These are phyloP conservation scores for Aquilaria sinensis DNA, from an alignment of 345 rosid genomes.

Conservation along the genomic window DNA sequence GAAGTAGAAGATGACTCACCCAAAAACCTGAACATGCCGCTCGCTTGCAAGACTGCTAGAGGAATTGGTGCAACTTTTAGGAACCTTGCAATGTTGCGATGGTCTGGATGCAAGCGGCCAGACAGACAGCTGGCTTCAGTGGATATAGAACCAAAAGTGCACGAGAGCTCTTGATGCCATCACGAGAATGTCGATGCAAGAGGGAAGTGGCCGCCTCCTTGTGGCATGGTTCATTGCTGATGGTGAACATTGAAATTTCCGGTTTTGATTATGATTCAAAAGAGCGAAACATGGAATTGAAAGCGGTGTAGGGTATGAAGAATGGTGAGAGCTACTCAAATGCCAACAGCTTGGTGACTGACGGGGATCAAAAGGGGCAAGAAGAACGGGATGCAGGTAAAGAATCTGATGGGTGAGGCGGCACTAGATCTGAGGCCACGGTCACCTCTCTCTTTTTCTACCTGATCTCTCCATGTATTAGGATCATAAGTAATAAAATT, in stretches of 20 bases:
- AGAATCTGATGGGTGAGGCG: too few relatives aligned
- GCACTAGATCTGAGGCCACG: too few relatives aligned
- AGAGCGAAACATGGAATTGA: too few relatives aligned
- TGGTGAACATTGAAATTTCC: conserved; percentile 31
- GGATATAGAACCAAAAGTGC: conserved; percentile 59
- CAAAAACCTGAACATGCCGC: conserved; percentile 50
- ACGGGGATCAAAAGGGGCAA: too few relatives aligned
- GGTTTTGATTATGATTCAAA: too few relatives aligned
- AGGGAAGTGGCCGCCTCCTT: conserved; percentile 63
- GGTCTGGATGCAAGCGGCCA: conserved; percentile 80
- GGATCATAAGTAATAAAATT: too few relatives aligned
- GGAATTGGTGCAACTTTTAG: conserved; percentile 80
- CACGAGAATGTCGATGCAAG: conserved; percentile 56
- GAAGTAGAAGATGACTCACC: conserved; percentile 68
- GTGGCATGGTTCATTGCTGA: conserved; percentile 81
- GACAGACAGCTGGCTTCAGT: conserved; percentile 62
- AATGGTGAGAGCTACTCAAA: too few relatives aligned
- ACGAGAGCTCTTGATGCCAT: conserved; percentile 72
- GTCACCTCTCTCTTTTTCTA: too few relatives aligned
- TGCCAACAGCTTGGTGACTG: too few relatives aligned
- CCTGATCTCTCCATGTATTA: too few relatives aligned
- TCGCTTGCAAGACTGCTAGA: conserved; percentile 57
- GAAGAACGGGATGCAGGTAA: too few relatives aligned
- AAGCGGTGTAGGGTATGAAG: too few relatives aligned
- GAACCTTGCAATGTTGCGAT: conserved; percentile 91